Evolutionary conservation across 768 basidiomycete species (phyloP).

Genomic region (Chlorophyllum brunneum): DNA sequence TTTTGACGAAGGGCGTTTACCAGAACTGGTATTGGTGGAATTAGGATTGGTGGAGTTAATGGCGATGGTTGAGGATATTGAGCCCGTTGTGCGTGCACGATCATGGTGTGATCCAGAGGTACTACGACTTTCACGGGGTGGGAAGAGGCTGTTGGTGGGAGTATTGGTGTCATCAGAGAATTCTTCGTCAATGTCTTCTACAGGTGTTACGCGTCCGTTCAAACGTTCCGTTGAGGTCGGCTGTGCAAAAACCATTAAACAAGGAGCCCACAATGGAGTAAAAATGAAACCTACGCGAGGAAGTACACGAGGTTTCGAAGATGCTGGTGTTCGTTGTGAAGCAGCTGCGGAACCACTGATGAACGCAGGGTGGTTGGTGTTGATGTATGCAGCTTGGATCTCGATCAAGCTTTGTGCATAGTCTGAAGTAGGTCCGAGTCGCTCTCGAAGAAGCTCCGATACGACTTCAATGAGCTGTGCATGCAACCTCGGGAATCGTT

Average conservation of each 20-base stretch:
- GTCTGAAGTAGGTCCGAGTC: conserved; percentile 94
- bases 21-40: conserved; percentile 19
- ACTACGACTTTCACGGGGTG: conserved; percentile 57
- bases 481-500: conserved; percentile 92
- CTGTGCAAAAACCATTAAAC: conserved; percentile 32
- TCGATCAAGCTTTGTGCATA: conserved; percentile 94
- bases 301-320: conserved; percentile 39
- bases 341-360: conserved; percentile 72
- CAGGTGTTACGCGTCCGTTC: conserved; percentile 44
- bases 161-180: conserved; percentile 52
- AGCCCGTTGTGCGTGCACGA: conserved; percentile 44
- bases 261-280: conserved; percentile 16
- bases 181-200: conserved; percentile 52
- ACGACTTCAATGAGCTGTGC: conserved; percentile 94
- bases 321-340: conserved; percentile 42
- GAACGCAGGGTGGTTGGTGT: conserved; percentile 97
- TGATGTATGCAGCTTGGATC: conserved; percentile 99
- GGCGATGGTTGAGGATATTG: conserved; percentile 31
- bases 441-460: conserved; percentile 92
- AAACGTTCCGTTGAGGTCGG: conserved; percentile 61
- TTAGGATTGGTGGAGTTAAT: conserved; percentile 27
- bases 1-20: conserved; percentile 35
- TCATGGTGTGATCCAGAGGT: conserved; percentile 78
- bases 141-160: conserved; percentile 45
- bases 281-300: conserved; percentile 46